phyloP scores from a whole-genome alignment of 192 early-diverging fungal species.

The Coemansia sp. region DNA sequence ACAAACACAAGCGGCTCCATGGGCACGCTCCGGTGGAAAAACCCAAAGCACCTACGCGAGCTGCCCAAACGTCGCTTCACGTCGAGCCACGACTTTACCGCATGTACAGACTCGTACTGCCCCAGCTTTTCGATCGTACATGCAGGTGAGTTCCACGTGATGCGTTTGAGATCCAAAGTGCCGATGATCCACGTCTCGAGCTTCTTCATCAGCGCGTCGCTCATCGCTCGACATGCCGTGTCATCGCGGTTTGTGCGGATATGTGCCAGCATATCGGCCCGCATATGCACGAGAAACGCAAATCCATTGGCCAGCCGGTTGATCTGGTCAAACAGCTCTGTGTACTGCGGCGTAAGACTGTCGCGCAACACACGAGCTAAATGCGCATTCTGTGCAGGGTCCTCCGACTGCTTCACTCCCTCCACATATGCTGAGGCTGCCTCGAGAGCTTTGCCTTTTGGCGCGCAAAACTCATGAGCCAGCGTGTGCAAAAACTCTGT shows the following conservation, averaged over 20 bases:
- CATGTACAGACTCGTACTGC: slow-evolving; percentile 89
- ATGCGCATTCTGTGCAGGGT: slow-evolving; percentile 23
- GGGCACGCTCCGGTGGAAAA: slow-evolving; percentile 76
- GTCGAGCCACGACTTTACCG: slow-evolving; percentile 75
- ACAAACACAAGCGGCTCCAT: slow-evolving; percentile 89
- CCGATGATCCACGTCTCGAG: slow-evolving; percentile 78
- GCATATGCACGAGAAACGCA: slow-evolving; percentile 77
- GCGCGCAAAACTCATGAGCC: slow-evolving; percentile 47
- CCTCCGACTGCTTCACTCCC: slow-evolving; percentile 1
- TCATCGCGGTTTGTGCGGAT: slow-evolving; percentile 43
- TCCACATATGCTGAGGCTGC: slow-evolving; percentile 24
- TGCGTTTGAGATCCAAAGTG: slow-evolving; percentile 72
- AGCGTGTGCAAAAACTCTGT: slow-evolving; percentile 21
- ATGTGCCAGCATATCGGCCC: slow-evolving; percentile 67
- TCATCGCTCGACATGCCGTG: slow-evolving; percentile 58
- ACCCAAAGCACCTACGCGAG: slow-evolving; percentile 78
- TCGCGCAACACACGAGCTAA: slow-evolving; percentile 63
- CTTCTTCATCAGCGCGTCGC: slow-evolving; percentile 64
- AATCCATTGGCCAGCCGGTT: slow-evolving; percentile 76
- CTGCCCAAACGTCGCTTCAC: slow-evolving; percentile 75
- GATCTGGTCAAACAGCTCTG: slow-evolving; percentile 74
- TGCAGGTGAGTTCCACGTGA: slow-evolving; percentile 83
- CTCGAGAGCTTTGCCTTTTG: slow-evolving; percentile 50
- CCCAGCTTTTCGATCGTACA: slow-evolving; percentile 77
- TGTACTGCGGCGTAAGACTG: slow-evolving; percentile 66